Conservation (phyloP, 345 rosid species). For the Stellera chamaejasme region DNA sequence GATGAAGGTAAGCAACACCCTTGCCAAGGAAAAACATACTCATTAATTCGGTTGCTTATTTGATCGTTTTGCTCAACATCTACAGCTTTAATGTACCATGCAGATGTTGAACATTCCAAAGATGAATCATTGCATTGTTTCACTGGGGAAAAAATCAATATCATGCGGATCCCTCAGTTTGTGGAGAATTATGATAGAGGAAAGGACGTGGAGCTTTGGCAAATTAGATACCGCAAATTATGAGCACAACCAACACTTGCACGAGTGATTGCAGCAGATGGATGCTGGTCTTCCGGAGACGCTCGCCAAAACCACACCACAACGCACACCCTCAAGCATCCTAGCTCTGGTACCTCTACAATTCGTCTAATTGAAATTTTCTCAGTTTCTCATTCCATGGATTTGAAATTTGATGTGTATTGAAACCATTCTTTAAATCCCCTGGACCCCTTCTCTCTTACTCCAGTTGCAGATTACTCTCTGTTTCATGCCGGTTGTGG, state of each 20-base stretch:
- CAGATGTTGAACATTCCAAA: constrained; percentile 19
- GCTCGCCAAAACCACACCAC: no score
- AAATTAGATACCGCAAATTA: constrained; percentile 34
- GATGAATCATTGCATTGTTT: constrained; percentile 24
- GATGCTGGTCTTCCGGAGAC: no score
- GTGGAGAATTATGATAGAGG: constrained; percentile 55
- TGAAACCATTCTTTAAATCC: no score
- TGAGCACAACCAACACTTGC: not conserved
- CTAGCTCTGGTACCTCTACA: no score
- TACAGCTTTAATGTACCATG: constrained; percentile 14
- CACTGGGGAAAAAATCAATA: constrained; percentile 43
- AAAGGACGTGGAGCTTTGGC: constrained; percentile 76
- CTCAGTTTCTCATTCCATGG: no score
- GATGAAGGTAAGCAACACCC: constrained; percentile 30
- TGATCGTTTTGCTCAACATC: constrained; percentile 3
- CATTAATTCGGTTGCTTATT: not conserved
- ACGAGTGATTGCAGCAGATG: no score
- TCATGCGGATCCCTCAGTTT: constrained; percentile 52
- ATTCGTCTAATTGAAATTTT: no score
- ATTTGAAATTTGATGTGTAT: no score
- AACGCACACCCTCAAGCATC: no score
- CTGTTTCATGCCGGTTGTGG: no score
- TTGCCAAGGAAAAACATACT: not conserved
- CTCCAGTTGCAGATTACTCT: no score
- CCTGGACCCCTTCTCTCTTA: no score